These are phyloP conservation scores for Alternaria ethzedia DNA, from an alignment of 2,329 filamentous ascomycete species.

Conservation along the genomic window DNA sequence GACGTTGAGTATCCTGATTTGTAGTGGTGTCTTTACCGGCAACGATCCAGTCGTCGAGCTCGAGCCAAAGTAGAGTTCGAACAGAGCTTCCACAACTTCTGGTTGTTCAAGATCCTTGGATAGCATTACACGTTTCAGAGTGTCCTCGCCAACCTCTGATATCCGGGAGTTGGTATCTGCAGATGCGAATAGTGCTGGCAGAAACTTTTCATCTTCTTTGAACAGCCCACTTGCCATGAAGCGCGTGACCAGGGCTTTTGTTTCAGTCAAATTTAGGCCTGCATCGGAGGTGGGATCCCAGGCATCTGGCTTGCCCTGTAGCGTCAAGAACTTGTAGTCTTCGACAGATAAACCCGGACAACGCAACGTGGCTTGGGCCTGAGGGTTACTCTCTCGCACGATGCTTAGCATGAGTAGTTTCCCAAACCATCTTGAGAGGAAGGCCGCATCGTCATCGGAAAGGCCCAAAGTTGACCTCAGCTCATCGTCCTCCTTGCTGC, in stretches of 20 bases:
- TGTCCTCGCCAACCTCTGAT: constrained; percentile 83
- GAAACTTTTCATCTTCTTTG: constrained; percentile 78
- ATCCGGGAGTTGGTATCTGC: constrained; percentile 83
- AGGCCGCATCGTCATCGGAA: constrained; percentile 72
- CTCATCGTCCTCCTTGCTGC: constrained; percentile 76
- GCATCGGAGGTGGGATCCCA: constrained; percentile 68
- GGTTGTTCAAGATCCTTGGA: constrained; percentile 75
- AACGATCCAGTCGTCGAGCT: constrained; percentile 49
- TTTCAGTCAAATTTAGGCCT: constrained; percentile 71
- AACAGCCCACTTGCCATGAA: constrained; percentile 88
- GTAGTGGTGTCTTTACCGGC: constrained; percentile 68
- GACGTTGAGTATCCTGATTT: constrained; percentile 76
- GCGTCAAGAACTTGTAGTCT: constrained; percentile 72
- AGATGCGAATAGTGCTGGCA: constrained; percentile 83
- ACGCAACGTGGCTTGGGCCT: constrained; percentile 47
- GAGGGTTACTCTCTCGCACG: constrained; percentile 44
- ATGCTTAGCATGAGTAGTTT: constrained; percentile 73
- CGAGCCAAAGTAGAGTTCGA: constrained; percentile 71
- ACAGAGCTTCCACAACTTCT: constrained; percentile 68
- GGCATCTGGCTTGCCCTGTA: constrained; percentile 70
- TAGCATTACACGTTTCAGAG: constrained; percentile 77
- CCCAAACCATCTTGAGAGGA: constrained; percentile 76
- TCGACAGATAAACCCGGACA: constrained; percentile 68
- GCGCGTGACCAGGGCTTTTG: constrained; percentile 71
- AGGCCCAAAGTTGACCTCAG: constrained; percentile 73